These are phyloP conservation scores for Aphanomyces invadans DNA, from an alignment of 352 stramenopile species.

Conservation along the genomic window DNA sequence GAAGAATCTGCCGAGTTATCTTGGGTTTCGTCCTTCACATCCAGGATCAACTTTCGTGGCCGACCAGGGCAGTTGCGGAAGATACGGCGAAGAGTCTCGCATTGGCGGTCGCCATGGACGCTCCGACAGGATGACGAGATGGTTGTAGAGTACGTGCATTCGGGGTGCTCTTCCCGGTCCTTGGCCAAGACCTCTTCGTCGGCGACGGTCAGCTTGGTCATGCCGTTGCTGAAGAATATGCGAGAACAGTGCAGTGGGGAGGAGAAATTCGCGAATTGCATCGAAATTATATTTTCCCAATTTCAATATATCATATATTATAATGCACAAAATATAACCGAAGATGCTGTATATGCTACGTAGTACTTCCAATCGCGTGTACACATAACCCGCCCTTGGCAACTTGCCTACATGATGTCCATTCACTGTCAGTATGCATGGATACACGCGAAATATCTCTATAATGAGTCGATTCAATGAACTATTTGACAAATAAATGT, in stretches of 20 bases:
- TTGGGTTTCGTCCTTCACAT: slow-evolving; percentile 1
- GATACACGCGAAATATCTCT: too few species aligned
- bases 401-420: too few species aligned
- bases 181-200: slow-evolving; percentile 20
- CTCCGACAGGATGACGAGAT: slow-evolving; percentile 68
- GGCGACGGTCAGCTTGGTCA: not conserved
- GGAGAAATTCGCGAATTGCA: too few species aligned
- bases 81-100: slow-evolving; percentile 79
- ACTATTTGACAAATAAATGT: too few species aligned
- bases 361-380: too few species aligned
- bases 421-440: too few species aligned
- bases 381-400: too few species aligned
- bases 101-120: slow-evolving; percentile 80
- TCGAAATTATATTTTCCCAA: too few species aligned
- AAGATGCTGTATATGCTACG: too few species aligned
- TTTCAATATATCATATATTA: too few species aligned
- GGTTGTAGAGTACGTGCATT: slow-evolving; percentile 75
- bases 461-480: too few species aligned
- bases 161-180: slow-evolving; percentile 22
- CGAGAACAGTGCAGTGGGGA: not conserved
- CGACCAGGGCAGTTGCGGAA: slow-evolving; percentile 71
- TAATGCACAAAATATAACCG: too few species aligned
- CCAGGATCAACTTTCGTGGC: slow-evolving; percentile 34
- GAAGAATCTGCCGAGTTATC: not conserved
- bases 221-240: not conserved